These are phyloP conservation scores for Aureobasidium sp. DNA, from an alignment of 2,329 filamentous ascomycete species.

Conservation along the genomic window DNA sequence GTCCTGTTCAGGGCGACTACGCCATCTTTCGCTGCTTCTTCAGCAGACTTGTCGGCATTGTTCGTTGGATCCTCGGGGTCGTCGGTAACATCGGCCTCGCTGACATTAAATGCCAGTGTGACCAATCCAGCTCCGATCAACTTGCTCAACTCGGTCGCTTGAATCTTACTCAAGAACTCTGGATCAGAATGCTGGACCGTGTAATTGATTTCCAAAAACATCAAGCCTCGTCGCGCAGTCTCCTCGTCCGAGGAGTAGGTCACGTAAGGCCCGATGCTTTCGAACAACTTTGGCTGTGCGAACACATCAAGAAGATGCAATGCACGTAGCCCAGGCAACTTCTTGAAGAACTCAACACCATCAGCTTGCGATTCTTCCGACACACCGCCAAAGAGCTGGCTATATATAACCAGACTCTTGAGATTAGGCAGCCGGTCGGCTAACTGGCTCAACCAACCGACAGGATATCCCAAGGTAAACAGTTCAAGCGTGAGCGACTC, in stretches of 20 bases:
- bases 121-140: conserved; percentile 34
- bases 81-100: conserved; percentile 27
- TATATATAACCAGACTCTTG: conserved; percentile 39
- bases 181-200: conserved; percentile 40
- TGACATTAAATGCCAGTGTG: conserved; percentile 33
- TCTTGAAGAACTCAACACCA: conserved; percentile 36
- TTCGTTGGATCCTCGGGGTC: conserved; percentile 21
- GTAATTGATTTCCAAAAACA: conserved; percentile 42
- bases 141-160: conserved; percentile 30
- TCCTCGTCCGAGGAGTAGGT: conserved; percentile 21
- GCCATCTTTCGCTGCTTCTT: conserved; percentile 27
- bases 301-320: conserved; percentile 45
- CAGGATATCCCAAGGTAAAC: conserved; percentile 42
- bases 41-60: conserved; percentile 22
- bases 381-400: conserved; percentile 40
- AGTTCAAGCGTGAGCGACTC: conserved; percentile 42
- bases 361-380: conserved; percentile 33
- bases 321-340: conserved; percentile 31
- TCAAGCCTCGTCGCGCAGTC: conserved; percentile 26
- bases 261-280: conserved; percentile 25
- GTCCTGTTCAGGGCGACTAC: conserved; percentile 32
- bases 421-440: conserved; percentile 35
- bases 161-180: conserved; percentile 36
- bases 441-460: conserved; percentile 36
- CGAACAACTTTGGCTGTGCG: conserved; percentile 36